phyloP scores from a whole-genome alignment of 2,329 filamentous ascomycete genomes.

The Diaporthe sp. region DNA sequence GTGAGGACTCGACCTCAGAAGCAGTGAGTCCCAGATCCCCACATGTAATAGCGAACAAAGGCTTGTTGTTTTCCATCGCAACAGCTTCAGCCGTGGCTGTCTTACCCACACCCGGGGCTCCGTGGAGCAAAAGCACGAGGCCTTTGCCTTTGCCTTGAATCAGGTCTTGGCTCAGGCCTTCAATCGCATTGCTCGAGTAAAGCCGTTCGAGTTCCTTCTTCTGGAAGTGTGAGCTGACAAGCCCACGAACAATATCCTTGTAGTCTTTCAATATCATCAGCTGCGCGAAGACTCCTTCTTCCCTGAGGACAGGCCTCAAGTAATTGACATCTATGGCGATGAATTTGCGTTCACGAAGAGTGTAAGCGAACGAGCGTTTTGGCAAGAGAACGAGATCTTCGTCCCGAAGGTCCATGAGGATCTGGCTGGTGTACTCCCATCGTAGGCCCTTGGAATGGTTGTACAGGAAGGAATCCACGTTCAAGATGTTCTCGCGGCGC shows the following conservation, averaged over 20 bases:
- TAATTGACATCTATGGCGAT: slow-evolving; percentile 17
- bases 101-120: neutral
- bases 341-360: slow-evolving; percentile 18
- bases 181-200: neutral
- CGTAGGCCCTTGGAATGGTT: neutral
- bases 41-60: slow-evolving; percentile 48
- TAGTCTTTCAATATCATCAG: slow-evolving; percentile 16
- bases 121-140: slow-evolving; percentile 51
- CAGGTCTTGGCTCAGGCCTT: slow-evolving; percentile 32
- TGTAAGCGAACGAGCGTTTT: slow-evolving; percentile 18
- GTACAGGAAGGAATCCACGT: neutral
- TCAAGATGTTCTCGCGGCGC: neutral
- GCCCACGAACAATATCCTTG: slow-evolving; percentile 17
- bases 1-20: slow-evolving; percentile 43
- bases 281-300: slow-evolving; percentile 1
- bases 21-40: slow-evolving; percentile 47
- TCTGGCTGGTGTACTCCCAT: neutral
- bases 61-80: slow-evolving; percentile 36
- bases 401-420: neutral
- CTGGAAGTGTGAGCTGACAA: slow-evolving; percentile 11
- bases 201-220: slow-evolving; percentile 10
- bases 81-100: slow-evolving; percentile 32
- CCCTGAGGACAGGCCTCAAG: neutral
- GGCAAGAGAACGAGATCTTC: slow-evolving; percentile 18
- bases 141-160: slow-evolving; percentile 52